These are phyloP conservation scores for Ascochyta lentis DNA, from an alignment of 2,329 filamentous ascomycete genomes.

Conservation along the genomic window DNA sequence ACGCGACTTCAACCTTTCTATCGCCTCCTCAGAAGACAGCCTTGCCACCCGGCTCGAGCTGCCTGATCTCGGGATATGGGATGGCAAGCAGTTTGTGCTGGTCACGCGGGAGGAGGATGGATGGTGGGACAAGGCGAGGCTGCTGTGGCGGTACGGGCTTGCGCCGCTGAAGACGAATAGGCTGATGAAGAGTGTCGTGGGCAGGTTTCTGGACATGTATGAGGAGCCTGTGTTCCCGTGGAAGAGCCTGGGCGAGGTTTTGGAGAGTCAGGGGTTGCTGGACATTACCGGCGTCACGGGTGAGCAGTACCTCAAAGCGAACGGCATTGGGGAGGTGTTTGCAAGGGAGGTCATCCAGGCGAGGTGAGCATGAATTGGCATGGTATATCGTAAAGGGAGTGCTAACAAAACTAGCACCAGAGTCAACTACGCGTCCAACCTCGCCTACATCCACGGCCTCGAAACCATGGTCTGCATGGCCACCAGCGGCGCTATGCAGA, in stretches of 20 bases:
- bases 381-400: neutral
- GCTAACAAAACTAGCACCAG: slow-evolving; percentile 65
- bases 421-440: slow-evolving; percentile 93
- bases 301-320: slow-evolving; percentile 71
- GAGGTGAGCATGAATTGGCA: slow-evolving; percentile 25
- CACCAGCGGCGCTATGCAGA: slow-evolving; percentile 78
- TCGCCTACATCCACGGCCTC: slow-evolving; percentile 84
- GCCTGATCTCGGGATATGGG: slow-evolving; percentile 77
- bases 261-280: slow-evolving; percentile 70
- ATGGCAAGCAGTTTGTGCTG: slow-evolving; percentile 77
- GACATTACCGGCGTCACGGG: slow-evolving; percentile 74
- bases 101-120: slow-evolving; percentile 64
- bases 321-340: slow-evolving; percentile 72
- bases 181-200: slow-evolving; percentile 74
- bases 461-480: slow-evolving; percentile 94
- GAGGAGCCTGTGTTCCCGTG: slow-evolving; percentile 85
- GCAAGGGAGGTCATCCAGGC: slow-evolving; percentile 85
- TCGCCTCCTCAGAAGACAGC: slow-evolving; percentile 50
- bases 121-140: slow-evolving; percentile 82
- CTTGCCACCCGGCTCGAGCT: slow-evolving; percentile 22
- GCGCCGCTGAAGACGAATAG: slow-evolving; percentile 76
- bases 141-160: slow-evolving; percentile 85
- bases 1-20: slow-evolving; percentile 71
- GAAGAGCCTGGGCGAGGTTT: slow-evolving; percentile 72
- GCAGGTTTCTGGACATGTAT: slow-evolving; percentile 80